phyloP scores from a whole-genome alignment of 2,329 filamentous ascomycete genomes.

The Claviceps africana region DNA sequence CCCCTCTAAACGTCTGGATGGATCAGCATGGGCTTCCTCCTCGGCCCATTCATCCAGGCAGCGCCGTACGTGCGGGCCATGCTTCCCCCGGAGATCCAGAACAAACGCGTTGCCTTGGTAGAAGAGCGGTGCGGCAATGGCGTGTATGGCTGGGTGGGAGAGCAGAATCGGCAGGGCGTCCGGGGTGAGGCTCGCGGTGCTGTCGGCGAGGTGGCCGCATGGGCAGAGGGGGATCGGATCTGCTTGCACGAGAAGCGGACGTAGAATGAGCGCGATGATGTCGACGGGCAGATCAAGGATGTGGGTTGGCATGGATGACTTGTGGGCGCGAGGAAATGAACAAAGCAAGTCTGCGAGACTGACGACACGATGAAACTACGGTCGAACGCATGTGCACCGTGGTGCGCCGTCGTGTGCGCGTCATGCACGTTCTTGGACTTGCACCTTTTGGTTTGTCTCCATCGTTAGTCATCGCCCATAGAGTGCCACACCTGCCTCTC shows the following conservation, averaged over 20 bases:
- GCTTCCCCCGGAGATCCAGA: conserved; percentile 15
- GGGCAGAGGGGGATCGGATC: conserved; percentile 15
- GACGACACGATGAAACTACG: too few species aligned
- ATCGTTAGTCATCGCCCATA: too few species aligned
- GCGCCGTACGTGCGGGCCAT: conserved; percentile 15
- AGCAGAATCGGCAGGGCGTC: conserved; percentile 18
- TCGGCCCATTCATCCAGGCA: conserved; percentile 10
- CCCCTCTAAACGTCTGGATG: not conserved
- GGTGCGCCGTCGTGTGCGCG: too few species aligned
- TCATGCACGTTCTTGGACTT: too few species aligned
- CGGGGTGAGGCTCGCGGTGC: conserved; percentile 6
- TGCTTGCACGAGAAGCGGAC: conserved; percentile 15
- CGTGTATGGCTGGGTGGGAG: conserved; percentile 18
- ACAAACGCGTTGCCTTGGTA: conserved; percentile 19
- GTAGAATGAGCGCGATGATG: conserved; percentile 13
- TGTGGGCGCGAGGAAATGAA: not conserved
- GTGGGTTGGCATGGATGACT: not conserved
- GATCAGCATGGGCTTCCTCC: not conserved
- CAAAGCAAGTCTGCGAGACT: not conserved
- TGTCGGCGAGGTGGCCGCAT: conserved; percentile 8
- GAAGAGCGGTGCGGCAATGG: conserved; percentile 18
- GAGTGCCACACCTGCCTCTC: too few species aligned
- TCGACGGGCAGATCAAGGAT: not conserved
- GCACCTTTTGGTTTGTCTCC: too few species aligned
- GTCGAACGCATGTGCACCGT: too few species aligned